Percentiles rank a stretch among this genome's conserved stretches.
Conservation (phyloP, 1,284 basidiomycete genomes). For the Boletus nobilissimus region DNA sequence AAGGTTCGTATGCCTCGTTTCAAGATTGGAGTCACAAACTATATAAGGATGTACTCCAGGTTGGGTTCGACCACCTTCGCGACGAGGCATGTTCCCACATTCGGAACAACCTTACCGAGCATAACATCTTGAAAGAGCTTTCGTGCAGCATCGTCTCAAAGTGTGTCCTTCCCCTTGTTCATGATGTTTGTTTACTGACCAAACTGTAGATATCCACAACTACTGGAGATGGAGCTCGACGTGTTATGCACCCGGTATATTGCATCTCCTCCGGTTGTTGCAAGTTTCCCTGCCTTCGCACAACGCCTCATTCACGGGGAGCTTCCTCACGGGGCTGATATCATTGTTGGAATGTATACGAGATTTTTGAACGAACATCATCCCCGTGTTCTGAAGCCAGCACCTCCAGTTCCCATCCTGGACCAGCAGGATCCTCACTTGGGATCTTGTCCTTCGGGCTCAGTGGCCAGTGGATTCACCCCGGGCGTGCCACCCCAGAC, state of each 20-base stretch:
- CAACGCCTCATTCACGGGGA: conserved; percentile 34
- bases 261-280: conserved; percentile 29
- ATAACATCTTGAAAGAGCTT: conserved; percentile 40
- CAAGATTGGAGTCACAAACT: neutral
- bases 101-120: conserved; percentile 34
- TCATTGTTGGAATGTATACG: conserved; percentile 38
- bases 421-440: no score
- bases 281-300: conserved; percentile 26
- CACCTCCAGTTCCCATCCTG: no score
- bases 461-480: no score
- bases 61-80: conserved; percentile 37
- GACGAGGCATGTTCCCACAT: conserved; percentile 35
- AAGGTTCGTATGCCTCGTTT: conserved; percentile 33
- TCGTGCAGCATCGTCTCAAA: conserved; percentile 33
- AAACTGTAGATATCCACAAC: conserved; percentile 28
- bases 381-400: neutral
- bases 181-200: neutral
- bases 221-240: conserved; percentile 43
- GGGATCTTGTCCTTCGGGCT: no score
- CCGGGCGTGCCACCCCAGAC: no score
- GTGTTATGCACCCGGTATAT: conserved; percentile 35
- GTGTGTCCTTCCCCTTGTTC: conserved; percentile 19
- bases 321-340: conserved; percentile 37
- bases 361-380: neutral
- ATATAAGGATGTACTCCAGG: conserved; percentile 18